Base-by-base conservation (phyloP, 2,329 filamentous ascomycete genomes). In the Trichoderma sp. region DNA sequence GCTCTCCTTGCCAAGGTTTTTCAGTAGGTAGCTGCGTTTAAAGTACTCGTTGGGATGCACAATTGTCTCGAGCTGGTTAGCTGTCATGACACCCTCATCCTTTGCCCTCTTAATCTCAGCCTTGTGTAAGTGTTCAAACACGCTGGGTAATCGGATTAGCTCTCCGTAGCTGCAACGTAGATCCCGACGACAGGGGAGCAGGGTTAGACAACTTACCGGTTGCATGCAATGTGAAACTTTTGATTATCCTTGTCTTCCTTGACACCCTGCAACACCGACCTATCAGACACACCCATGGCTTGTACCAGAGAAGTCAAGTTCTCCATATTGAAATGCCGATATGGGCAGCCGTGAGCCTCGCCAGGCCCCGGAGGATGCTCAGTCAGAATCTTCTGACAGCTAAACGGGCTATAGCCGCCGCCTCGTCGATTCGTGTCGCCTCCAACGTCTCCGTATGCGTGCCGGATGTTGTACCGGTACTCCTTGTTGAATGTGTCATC, bases 41-140 rank as follows among this genome's bases (percentile, higher is more conserved):
- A 98, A 99, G 80, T 97, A 99, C 71, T 94, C 94, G 78, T 99
- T 99, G 12, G 95, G 95, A 80, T 99, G 95, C 25, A 97, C 90
- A 76, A 99, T 97, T 0, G 94, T 98, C 80, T 98, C 94, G 50
- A 97, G 84, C 77, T 97, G 92, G 17, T 88, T 88, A 7, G 89
- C 81, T 13, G 84, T 89, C 88, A 90, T 90, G 61, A 89, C 83
- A 6, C 87, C 85, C 59, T 93, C 89, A 50, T 94, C 91, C 79
- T 90, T 92, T 70, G 90, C 92, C 74, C 86, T 88, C 76, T 89
- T 91, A 68, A 95, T 87, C 77, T 94, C 91, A 19, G 83, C 83
- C 76, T 92, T 94, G 79, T 99, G 94, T 19, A 90, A 81, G 76
- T 90, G 87, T 74, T 99, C 95, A 77, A 98, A 99, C 1, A 99